phyloP scores from a whole-genome alignment of 2,329 filamentous ascomycete species.

The Ceratocystis diversiconidia region DNA sequence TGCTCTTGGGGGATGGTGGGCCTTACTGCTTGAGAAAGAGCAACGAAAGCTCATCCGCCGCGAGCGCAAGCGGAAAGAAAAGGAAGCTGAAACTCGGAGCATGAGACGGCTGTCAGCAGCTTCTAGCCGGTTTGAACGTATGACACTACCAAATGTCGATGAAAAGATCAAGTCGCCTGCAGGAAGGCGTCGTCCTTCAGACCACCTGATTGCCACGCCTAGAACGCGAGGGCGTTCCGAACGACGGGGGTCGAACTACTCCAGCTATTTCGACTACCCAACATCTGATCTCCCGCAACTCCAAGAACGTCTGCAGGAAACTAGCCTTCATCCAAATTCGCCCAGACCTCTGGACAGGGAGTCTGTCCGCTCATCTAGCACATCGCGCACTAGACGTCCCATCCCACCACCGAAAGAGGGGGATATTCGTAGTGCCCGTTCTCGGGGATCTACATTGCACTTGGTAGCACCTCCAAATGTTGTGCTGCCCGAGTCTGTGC shows the following conservation, averaged over 20 bases:
- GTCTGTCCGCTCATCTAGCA: slow-evolving; percentile 59
- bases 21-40: slow-evolving; percentile 84
- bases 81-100: slow-evolving; percentile 66
- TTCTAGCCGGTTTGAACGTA: slow-evolving; percentile 69
- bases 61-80: slow-evolving; percentile 73
- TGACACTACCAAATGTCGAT: slow-evolving; percentile 65
- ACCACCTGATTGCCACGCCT: slow-evolving; percentile 34
- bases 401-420: slow-evolving; percentile 78
- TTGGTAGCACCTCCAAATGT: slow-evolving; percentile 56
- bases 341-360: slow-evolving; percentile 69
- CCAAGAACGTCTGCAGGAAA: slow-evolving; percentile 38
- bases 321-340: slow-evolving; percentile 28
- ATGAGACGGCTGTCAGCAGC: slow-evolving; percentile 74
- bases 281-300: slow-evolving; percentile 65
- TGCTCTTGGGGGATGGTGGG: slow-evolving; percentile 89
- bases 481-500: slow-evolving; percentile 24
- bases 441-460: slow-evolving; percentile 73
- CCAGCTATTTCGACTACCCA: slow-evolving; percentile 49
- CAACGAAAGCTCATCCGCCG: slow-evolving; percentile 67
- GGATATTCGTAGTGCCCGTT: slow-evolving; percentile 50
- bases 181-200: slow-evolving; percentile 27
- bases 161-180: slow-evolving; percentile 41
- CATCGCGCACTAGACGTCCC: slow-evolving; percentile 60
- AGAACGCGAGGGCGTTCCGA: slow-evolving; percentile 63
- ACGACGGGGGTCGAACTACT: slow-evolving; percentile 55